Conservation (phyloP, 2,329 filamentous ascomycete genomes). For the Xylaria hypoxylon region DNA sequence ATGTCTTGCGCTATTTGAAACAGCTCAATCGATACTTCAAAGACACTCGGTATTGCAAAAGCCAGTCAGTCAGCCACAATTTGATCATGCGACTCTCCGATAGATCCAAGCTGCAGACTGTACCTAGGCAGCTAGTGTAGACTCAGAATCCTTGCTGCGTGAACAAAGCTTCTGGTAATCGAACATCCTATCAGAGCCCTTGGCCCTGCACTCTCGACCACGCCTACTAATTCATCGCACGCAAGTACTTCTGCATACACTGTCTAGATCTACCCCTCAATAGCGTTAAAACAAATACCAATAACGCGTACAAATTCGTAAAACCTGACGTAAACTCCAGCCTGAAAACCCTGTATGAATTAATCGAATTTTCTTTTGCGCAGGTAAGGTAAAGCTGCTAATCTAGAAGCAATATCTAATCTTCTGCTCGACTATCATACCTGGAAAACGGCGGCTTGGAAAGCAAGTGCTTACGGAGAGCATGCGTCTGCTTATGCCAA, state of each 20-base stretch:
- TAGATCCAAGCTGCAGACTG: neutral
- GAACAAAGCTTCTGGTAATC: no score
- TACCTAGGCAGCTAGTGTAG: no score
- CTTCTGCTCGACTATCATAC: no score
- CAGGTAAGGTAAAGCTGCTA: constrained; percentile 27
- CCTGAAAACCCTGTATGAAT: neutral
- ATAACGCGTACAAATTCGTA: neutral
- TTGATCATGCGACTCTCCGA: neutral
- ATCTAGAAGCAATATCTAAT: neutral
- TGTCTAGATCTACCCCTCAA: constrained; percentile 18
- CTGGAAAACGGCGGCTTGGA: no score
- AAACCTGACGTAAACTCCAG: neutral
- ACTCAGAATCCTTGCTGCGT: no score
- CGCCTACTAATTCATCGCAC: constrained; percentile 1
- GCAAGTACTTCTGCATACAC: constrained; percentile 15
- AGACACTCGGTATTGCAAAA: neutral
- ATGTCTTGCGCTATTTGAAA: neutral
- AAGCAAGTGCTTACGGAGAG: no score
- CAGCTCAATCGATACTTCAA: neutral
- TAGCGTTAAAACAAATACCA: neutral
- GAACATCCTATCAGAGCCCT: no score
- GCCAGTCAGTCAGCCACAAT: neutral
- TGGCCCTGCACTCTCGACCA: no score
- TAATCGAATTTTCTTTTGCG: neutral
- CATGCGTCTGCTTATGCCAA: no score